A percentile compares a stretch with the other conserved stretches of the same genome.
Conservation (phyloP, 73 alveolate species). For the Paramecium sonneborni region DNA sequence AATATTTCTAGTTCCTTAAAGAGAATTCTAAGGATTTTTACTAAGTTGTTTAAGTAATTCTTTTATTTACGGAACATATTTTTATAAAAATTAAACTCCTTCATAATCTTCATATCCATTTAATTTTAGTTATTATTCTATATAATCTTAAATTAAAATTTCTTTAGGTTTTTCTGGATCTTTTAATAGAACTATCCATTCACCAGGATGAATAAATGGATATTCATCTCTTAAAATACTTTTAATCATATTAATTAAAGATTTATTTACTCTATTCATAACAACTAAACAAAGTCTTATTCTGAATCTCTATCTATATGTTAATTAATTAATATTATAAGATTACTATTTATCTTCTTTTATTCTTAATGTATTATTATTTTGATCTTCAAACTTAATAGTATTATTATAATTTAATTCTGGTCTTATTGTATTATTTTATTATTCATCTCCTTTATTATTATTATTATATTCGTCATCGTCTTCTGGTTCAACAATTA, state of each 20-base stretch:
- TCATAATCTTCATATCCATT: constrained; percentile 39
- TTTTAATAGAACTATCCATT: background rate
- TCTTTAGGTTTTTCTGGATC: constrained; percentile 45
- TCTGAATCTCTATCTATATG: constrained; percentile 13
- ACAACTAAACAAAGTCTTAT: constrained; percentile 11
- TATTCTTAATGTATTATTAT: constrained; percentile 15
- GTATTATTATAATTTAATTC: background rate
- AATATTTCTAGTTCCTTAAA: constrained; percentile 59
- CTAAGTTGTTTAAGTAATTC: constrained; percentile 13
- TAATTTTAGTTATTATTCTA: background rate
- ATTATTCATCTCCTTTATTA: background rate
- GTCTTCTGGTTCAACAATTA: background rate
- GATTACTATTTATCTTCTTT: constrained; percentile 32
- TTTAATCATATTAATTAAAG: background rate
- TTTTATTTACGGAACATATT: constrained; percentile 14
- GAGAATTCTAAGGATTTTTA: constrained; percentile 33
- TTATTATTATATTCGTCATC: background rate
- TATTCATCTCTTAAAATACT: constrained; percentile 4
- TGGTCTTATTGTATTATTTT: background rate
- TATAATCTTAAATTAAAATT: background rate
- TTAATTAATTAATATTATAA: background rate
- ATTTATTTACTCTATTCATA: background rate
- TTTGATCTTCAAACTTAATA: background rate
- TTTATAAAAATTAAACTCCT: background rate
- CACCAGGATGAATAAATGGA: constrained; percentile 57